Evolutionary conservation across 2,329 filamentous ascomycete genomes (phyloP), one percentile per base, ranked within the genome.

Genomic region (Aspergillus sp.): DNA sequence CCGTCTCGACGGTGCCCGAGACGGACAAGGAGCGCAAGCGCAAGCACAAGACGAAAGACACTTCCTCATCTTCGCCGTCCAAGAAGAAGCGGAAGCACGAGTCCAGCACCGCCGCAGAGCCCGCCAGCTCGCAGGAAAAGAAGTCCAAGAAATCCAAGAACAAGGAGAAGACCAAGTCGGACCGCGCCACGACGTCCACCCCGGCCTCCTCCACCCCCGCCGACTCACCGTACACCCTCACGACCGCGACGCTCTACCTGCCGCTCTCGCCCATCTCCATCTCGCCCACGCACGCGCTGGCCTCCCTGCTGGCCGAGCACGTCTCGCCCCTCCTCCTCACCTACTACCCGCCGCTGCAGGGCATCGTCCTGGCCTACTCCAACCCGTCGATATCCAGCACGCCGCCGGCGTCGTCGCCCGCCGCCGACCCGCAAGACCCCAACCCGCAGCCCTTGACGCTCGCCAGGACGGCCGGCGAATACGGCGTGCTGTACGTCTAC

Each of bases 401-500:
- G 31, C 66, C 73, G 52, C 73, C 59, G 62, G 71, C 45, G 52
- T 78, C 73, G 42, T 53, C 61, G 32, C 19, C 64, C 60, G 32
- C 70, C 67, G 52, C 59, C 48, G 49, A 58, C 40, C 54, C 61
- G 23, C 57, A 59, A 45, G 62, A 69, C 20, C 58, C 58, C 13
- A 69, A 70, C 48, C 65, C 71, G 3, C 65, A 71, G 60, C 68
- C 68, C n/a, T 62, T 74, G 34, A 74, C 73, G 0, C 66, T 76
- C 32, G 71, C 75, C n/a, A 63, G 63, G 32, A 70, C 74, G 2
- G 71, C 89, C 38, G 86, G 89, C 72, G 94, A 97, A 73, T 95
- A 92, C 67, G 90, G 88, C 6, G 89, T 91, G 20, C 87, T 87
- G 19, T 97, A 89, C 66, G 84, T 89, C 45, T 97, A 93, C 87